Percentiles rank a stretch among this genome's conserved stretches.
These are phyloP conservation scores for Immersiporthe knoxdaviesiana DNA, from an alignment of 2,329 filamentous ascomycete genomes.

Conservation along the genomic window DNA sequence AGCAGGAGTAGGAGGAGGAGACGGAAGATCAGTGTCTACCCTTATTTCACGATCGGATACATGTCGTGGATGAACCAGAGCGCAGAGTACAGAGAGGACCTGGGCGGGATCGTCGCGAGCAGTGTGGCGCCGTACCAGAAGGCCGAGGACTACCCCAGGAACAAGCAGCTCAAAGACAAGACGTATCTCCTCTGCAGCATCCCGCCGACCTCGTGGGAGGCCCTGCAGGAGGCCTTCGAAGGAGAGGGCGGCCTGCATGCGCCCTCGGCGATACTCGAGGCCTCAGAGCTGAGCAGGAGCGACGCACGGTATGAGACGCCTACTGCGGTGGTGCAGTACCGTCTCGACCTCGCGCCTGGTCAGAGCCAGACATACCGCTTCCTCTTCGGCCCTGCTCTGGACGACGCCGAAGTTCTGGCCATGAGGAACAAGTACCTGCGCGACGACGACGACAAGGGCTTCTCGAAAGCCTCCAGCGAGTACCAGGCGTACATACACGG, in stretches of 20 bases:
- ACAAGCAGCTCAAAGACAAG: slow-evolving; percentile 60
- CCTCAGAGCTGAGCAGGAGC: slow-evolving; percentile 44
- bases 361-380: slow-evolving; percentile 54
- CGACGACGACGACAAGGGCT: slow-evolving; percentile 51
- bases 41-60: slow-evolving; percentile 62
- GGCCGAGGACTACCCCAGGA: slow-evolving; percentile 59
- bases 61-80: slow-evolving; percentile 67
- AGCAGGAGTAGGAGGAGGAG: slow-evolving; percentile 44
- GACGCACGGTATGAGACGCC: slow-evolving; percentile 61
- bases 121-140: slow-evolving; percentile 62
- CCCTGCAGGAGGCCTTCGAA: slow-evolving; percentile 55
- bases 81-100: slow-evolving; percentile 53
- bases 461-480: slow-evolving; percentile 48
- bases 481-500: slow-evolving; percentile 56
- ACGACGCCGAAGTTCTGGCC: slow-evolving; percentile 51
- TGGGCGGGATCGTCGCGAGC: slow-evolving; percentile 54
- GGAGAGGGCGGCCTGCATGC: slow-evolving; percentile 59
- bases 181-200: slow-evolving; percentile 60
- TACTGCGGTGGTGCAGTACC: slow-evolving; percentile 57
- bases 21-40: slow-evolving; percentile 55
- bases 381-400: slow-evolving; percentile 57
- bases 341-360: slow-evolving; percentile 43
- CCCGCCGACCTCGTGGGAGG: slow-evolving; percentile 55
- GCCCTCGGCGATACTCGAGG: slow-evolving; percentile 48
- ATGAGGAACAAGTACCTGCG: slow-evolving; percentile 54